Base-by-base conservation (phyloP, 2,329 filamentous ascomycete species). In the Teratosphaeria destructans region DNA sequence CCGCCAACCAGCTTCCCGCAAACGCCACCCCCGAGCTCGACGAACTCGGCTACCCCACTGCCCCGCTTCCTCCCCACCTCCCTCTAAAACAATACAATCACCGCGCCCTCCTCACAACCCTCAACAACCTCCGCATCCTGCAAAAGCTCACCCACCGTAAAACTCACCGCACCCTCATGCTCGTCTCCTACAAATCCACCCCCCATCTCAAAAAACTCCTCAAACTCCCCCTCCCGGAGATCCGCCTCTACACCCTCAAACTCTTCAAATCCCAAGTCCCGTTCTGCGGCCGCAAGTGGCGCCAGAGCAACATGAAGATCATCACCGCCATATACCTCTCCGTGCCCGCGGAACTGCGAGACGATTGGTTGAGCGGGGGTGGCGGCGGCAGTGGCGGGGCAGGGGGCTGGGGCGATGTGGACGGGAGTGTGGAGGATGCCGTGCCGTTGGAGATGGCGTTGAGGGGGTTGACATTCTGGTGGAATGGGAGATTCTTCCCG, bases 251-350 rank as follows among this genome's bases (percentile, higher is more conserved):
- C 77, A 96, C 94, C 0, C 83, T 99, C 66, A 99, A 99, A 76
- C 82, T 99, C 0, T 97, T 97, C 85, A 99, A 99, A 75, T 94
- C 91, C 62, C 94, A 99, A 74, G 94, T 99, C 4, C 94, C 94
- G 0, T 99, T 96, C 78, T 97, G 93, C 74, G 93, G 94, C 26
- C 87, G 94, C 52, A 99, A 99, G 77, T 99, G 94, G 94, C 86
- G 94, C 14, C 94, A 97, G 77, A 86, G 86, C 67, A 97, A 99
- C 74, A 99, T 99, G 94, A 89, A 93, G 59, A 92, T 97, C 70
- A 99, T 99, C 71, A 99, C 94, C 0, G 91, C 92, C 3, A 90
- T 99, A 1, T 99, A 96, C 74, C 80, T 99, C 55, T 90, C 96
- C 75, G 96, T 93, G 70, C 83, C 91, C 7, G 93, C 93, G 0